These are phyloP conservation scores for Xylaria venustula DNA, from an alignment of 495 filamentous ascomycete genomes.

Conservation along the genomic window DNA sequence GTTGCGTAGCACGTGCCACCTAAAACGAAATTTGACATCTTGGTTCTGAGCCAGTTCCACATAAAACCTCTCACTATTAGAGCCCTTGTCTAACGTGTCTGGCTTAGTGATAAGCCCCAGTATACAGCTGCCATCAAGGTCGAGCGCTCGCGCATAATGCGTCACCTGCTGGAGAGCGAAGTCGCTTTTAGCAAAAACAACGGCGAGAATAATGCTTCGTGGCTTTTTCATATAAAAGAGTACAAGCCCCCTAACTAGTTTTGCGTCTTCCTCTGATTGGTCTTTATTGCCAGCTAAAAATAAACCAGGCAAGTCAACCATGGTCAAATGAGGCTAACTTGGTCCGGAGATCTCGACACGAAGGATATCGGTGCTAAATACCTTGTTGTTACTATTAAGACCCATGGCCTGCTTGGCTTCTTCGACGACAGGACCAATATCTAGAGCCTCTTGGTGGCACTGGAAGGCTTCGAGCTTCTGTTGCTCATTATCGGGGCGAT, in stretches of 20 bases:
- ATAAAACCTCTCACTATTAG: conserved; percentile 31
- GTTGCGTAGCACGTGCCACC: conserved; percentile 47
- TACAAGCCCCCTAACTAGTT: conserved; percentile 42
- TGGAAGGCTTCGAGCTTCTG: conserved; percentile 28
- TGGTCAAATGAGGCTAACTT: conserved; percentile 47
- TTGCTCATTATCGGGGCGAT: conserved; percentile 16
- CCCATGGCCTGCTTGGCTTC: conserved; percentile 28
- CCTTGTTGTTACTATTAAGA: conserved; percentile 35
- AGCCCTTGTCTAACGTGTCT: conserved; percentile 41
- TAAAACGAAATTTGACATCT: conserved; percentile 39
- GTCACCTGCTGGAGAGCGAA: conserved; percentile 45
- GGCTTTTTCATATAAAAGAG: conserved; percentile 44
- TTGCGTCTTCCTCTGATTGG: conserved; percentile 36
- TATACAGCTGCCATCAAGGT: conserved; percentile 41
- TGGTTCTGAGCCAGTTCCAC: conserved; percentile 43
- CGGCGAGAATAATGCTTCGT: conserved; percentile 46
- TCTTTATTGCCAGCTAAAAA: conserved; percentile 43
- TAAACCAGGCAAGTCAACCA: conserved; percentile 56
- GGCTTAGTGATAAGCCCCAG: conserved; percentile 57
- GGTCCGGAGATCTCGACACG: conserved; percentile 51
- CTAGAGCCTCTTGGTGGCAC: conserved; percentile 30
- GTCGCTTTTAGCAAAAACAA: conserved; percentile 47
- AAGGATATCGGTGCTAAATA: conserved; percentile 48
- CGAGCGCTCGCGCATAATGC: conserved; percentile 31
- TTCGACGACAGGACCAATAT: conserved; percentile 13